phyloP scores from a whole-genome alignment of 2,329 filamentous ascomycete genomes.

The Helotiales sp. region DNA sequence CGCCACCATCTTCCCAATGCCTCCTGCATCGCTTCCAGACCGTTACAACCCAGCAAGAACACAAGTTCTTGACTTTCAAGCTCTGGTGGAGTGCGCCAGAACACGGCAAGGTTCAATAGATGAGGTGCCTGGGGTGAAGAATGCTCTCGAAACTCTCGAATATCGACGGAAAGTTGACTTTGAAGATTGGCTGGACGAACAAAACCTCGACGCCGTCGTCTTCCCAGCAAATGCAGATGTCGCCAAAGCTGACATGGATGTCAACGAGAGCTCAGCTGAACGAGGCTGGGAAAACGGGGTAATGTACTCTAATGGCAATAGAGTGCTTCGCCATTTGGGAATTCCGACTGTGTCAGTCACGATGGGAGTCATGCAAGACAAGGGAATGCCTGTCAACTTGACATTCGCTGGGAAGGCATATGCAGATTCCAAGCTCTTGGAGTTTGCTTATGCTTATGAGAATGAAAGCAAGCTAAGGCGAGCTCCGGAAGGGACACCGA shows the following conservation, averaged over 20 bases:
- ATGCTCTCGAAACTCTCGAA: constrained; percentile 48
- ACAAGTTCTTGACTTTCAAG: neutral
- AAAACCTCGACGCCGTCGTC: constrained; percentile 45
- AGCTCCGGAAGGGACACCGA: constrained; percentile 9
- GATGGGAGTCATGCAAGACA: constrained; percentile 29
- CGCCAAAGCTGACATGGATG: constrained; percentile 47
- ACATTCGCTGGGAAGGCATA: constrained; percentile 52
- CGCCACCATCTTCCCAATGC: constrained; percentile 19
- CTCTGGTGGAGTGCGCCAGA: neutral
- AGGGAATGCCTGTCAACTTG: constrained; percentile 51
- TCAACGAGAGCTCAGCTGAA: constrained; percentile 32
- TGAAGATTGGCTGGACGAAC: constrained; percentile 49
- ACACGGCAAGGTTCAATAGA: neutral
- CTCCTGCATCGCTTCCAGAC: constrained; percentile 7
- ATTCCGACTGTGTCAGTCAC: constrained; percentile 54
- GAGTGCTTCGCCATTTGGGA: constrained; percentile 53
- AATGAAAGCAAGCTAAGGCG: neutral
- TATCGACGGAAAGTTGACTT: constrained; percentile 46
- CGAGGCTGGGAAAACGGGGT: constrained; percentile 51
- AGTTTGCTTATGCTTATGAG: constrained; percentile 29
- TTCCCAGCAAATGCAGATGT: constrained; percentile 53
- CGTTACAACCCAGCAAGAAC: neutral
- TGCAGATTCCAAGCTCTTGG: constrained; percentile 39
- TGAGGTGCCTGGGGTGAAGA: constrained; percentile 37
- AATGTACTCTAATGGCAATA: constrained; percentile 54